Base-by-base conservation (phyloP, 768 basidiomycete genomes). In the Mycena venus region DNA sequence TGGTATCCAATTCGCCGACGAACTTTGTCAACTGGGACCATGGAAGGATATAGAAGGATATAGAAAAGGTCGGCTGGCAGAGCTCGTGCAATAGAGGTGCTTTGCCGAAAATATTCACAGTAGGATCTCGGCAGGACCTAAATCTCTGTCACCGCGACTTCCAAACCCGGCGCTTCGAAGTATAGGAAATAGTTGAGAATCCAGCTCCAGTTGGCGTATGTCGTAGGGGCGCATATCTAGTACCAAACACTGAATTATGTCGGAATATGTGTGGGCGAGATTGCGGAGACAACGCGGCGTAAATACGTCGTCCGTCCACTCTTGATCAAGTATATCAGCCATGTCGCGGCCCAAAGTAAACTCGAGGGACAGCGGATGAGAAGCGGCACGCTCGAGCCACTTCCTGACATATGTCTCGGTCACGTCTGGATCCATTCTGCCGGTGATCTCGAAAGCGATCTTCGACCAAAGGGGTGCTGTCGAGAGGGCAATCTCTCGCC, bases 391-490 rank as follows among this genome's bases (percentile, higher is more conserved):
- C 31, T 32, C 47, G 1, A 65, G 44, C 47, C 47, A 53, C 23
- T 14, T 47, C 15, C 25, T 17, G 4, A 49, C 14, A 31, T 32
- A 36, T 49, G 38, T 25, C n/a, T 44, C 38, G 3, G 36, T 27
- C 15, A 27, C 23, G 6, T 53, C 11, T 15, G 47, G 47, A 34
- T 38, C 12, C 23, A 3, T 10, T 3, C 15, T 17, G 21, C 31
- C 7, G 6, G 34, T 17, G n/a, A 38, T 15, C 3, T 25, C 29
- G 25, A 65, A 23, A 31, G 10, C 3, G 3, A 65, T 1, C 12
- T 21, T 51, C 53, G 65, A 55, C 71, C 64, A 73, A 12, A 73
- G 47, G 2, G 42, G 31, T 11, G 71, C 44, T 1, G 71, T 73
- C 17, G 64, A 31, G 21, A 67, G 65, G 2, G 65, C 64, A 17